Evolutionary conservation across 768 basidiomycete genomes (phyloP), one percentile per base, ranked within the genome.

Genomic region (Crepidotus variabilis): DNA sequence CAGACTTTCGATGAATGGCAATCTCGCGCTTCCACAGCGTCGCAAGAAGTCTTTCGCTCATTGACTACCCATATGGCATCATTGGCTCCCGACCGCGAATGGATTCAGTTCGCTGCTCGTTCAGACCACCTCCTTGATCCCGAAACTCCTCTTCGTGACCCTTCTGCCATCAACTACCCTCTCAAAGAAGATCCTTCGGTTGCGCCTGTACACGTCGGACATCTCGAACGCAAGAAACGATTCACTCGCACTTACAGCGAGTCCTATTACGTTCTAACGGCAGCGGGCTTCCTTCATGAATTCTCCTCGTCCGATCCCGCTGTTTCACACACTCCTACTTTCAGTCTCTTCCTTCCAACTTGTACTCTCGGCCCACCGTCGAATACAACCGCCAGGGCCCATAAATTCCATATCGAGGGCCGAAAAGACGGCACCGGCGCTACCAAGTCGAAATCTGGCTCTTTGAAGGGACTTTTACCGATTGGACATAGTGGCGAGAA

Each of bases 371-470:
- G 97, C 32, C 96, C 97, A 1, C 91, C 96, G 2, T 88, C 88
- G 1, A 65, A 83, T 2, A 71, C 81, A 0, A 72, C 70, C n/a
- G 80, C 88, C 2, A 82, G 82, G 55, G 85, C 85, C 16, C 90
- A 98, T 79, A 98, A 97, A 72, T 99, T 99, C 82, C 94, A 97
- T 73, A 93, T 99, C 64, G 97, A 99, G 72, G 90, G 89, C 8
- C 77, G 87, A 61, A 93, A 88, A 70, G 88, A 94, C 60, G 93
- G 92, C 0, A 81, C 75, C 6, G 92, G 90, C 1, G 79, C 82
- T 14, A 79, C 78, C 1, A 84, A 85, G 62, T 72, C 76, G 0
- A 63, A 64, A 54, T 59, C 59, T 2, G 85, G 86, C n/a, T 77
- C 79, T 1, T 66, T 85, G 63, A 65, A 80, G 58, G 65, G 65